A percentile compares a stretch with the other conserved stretches of the same genome.
Evolutionary conservation across 169 alveolate species (phyloP).

Genomic region (Babesia caballi): DNA sequence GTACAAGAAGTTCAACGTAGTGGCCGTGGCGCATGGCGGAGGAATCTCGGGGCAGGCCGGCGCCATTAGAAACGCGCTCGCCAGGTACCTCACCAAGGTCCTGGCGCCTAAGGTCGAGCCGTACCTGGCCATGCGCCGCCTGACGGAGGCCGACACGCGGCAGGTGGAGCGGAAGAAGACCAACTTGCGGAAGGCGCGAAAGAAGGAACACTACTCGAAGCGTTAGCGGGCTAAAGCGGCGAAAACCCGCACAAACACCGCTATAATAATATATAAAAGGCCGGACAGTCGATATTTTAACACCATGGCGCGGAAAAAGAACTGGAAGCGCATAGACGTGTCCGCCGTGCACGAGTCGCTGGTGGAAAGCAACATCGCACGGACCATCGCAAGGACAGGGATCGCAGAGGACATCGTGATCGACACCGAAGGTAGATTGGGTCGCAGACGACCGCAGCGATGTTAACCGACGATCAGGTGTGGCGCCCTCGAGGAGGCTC

Average conservation of each 20-base stretch:
- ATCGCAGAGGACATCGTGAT: slow-evolving; percentile 16
- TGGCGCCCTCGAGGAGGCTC: slow-evolving; percentile 1
- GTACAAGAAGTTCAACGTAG: slow-evolving; percentile 68
- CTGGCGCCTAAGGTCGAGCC: slow-evolving; percentile 71
- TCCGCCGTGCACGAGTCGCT: slow-evolving; percentile 36
- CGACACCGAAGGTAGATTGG: slow-evolving; percentile 4
- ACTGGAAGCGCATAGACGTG: slow-evolving; percentile 40
- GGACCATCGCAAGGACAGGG: neutral
- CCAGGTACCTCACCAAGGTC: slow-evolving; percentile 61
- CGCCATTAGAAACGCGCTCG: slow-evolving; percentile 77
- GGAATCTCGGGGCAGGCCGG: slow-evolving; percentile 75
- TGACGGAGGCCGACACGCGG: slow-evolving; percentile 49
- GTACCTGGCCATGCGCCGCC: slow-evolving; percentile 24
- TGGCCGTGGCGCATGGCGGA: slow-evolving; percentile 73
- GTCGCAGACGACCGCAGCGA: neutral
- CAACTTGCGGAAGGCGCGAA: slow-evolving; percentile 63
- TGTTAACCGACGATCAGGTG: neutral
- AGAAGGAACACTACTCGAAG: slow-evolving; percentile 63
- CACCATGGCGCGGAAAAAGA: slow-evolving; percentile 18
- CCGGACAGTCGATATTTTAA: neutral
- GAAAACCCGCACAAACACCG: neutral
- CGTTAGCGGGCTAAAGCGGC: slow-evolving; percentile 27
- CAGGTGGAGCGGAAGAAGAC: slow-evolving; percentile 64
- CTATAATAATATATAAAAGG: neutral
- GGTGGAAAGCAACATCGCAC: slow-evolving; percentile 40